phyloP scores from a whole-genome alignment of 208 protist genomes.

The Trypanosoma rangeli region DNA sequence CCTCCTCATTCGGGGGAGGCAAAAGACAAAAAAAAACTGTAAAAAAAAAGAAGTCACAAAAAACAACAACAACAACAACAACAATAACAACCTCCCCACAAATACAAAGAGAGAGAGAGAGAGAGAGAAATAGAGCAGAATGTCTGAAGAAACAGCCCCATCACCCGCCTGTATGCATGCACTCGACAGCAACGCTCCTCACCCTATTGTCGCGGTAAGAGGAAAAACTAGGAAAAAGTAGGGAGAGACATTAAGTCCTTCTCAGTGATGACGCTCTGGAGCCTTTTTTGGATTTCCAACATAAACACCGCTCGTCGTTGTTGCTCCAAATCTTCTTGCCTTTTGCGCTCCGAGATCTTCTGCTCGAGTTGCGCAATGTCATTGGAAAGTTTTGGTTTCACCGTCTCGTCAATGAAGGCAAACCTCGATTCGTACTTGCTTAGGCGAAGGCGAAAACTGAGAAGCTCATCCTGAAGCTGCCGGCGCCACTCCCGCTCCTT shows the following conservation, averaged over 20 bases:
- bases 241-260: background rate
- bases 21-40: background rate
- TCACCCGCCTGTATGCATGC: background rate
- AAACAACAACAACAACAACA: slow-evolving; percentile 6
- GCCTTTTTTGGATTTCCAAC: slow-evolving; percentile 18
- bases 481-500: slow-evolving; percentile 20
- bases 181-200: background rate
- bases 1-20: too few relatives aligned
- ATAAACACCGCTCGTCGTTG: slow-evolving; percentile 4
- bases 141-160: too few relatives aligned
- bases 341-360: slow-evolving; percentile 15
- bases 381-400: slow-evolving; percentile 33
- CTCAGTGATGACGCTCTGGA: background rate
- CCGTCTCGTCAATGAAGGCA: slow-evolving; percentile 34
- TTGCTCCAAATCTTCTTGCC: background rate
- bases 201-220: background rate
- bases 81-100: slow-evolving; percentile 4
- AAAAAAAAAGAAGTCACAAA: slow-evolving; percentile 10
- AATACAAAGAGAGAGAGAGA: too few relatives aligned
- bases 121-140: too few relatives aligned
- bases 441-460: slow-evolving; percentile 26
- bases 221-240: background rate
- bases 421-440: slow-evolving; percentile 40
- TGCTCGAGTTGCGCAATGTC: slow-evolving; percentile 36
- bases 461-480: slow-evolving; percentile 25